Evolutionary conservation across 2,329 filamentous ascomycete species (phyloP).

Genomic region (Beauveria sp.): DNA sequence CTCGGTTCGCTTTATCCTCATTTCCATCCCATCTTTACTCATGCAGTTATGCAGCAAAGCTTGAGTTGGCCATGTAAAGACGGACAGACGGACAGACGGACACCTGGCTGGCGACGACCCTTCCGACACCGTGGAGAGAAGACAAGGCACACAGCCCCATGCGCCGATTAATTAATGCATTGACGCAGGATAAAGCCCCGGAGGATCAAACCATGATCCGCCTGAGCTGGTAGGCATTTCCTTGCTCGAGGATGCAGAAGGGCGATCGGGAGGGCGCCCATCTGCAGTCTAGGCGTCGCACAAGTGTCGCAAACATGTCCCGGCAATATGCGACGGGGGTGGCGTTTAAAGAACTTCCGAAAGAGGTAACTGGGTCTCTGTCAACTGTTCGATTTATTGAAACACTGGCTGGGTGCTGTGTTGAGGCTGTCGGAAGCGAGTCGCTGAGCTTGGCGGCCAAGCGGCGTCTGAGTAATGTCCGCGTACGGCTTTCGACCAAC

Average conservation of each 20-base stretch:
- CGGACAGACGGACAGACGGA: too few relatives aligned
- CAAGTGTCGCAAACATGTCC: background rate
- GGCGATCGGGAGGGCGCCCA: background rate
- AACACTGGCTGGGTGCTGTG: too few relatives aligned
- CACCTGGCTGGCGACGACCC: too few relatives aligned
- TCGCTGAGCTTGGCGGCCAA: background rate
- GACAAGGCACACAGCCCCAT: too few relatives aligned
- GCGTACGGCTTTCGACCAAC: too few relatives aligned
- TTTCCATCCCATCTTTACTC: background rate
- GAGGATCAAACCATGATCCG: background rate
- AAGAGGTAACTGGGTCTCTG: background rate
- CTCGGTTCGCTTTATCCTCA: too few relatives aligned
- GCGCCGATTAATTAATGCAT: too few relatives aligned
- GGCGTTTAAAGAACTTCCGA: background rate
- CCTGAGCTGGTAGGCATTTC: background rate
- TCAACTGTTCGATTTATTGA: background rate
- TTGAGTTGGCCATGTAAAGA: too few relatives aligned
- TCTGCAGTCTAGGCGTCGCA: background rate
- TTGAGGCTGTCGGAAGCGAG: background rate
- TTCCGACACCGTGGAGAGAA: too few relatives aligned
- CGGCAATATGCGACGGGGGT: slow-evolving; percentile 3
- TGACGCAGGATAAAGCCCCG: too few relatives aligned
- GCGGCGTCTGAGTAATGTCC: too few relatives aligned
- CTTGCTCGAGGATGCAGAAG: background rate
- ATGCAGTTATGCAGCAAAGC: background rate